These are phyloP conservation scores for Fusarium sp. DNA, from an alignment of 2,329 filamentous ascomycete species.

Conservation along the genomic window DNA sequence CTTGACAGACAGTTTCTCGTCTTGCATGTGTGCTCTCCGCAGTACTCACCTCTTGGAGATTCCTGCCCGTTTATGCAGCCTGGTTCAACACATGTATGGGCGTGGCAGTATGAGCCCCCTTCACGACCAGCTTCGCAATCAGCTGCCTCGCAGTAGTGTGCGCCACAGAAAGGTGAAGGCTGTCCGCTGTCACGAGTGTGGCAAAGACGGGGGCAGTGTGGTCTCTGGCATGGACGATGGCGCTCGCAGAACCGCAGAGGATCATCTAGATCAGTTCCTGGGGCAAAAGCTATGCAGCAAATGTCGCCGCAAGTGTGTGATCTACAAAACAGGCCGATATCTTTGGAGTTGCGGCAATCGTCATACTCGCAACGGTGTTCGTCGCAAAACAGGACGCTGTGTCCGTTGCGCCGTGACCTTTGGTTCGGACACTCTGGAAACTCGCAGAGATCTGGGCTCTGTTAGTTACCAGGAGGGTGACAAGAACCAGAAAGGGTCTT, in stretches of 20 bases:
- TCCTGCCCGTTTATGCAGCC: conserved; percentile 38
- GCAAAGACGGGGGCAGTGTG: conserved; percentile 40
- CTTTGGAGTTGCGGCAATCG: conserved; percentile 35
- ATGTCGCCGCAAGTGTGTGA: conserved; percentile 43
- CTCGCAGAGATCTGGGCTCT: conserved; percentile 43
- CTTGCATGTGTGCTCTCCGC: conserved; percentile 43
- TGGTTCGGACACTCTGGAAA: conserved; percentile 39
- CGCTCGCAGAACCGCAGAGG: conserved; percentile 43
- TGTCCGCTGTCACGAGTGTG: conserved; percentile 42
- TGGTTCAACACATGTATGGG: conserved; percentile 43
- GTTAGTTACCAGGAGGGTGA: not conserved
- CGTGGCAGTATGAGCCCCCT: conserved; percentile 35
- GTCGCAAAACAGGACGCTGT: conserved; percentile 41
- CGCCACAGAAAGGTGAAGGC: conserved; percentile 41
- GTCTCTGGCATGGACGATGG: conserved; percentile 41
- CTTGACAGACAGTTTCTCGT: conserved; percentile 36
- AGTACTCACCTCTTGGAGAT: conserved; percentile 23
- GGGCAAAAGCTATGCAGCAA: conserved; percentile 40
- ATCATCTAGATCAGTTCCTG: conserved; percentile 26
- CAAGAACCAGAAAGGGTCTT: not conserved
- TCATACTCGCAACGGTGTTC: conserved; percentile 44
- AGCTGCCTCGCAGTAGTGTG: conserved; percentile 43
- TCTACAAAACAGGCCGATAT: conserved; percentile 36
- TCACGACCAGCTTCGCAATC: conserved; percentile 42
- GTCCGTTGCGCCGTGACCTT: conserved; percentile 26